Evolutionary conservation across 2,329 filamentous ascomycete genomes (phyloP), one percentile per base, ranked within the genome.

Genomic region (Dothidotthia symphoricarpi): DNA sequence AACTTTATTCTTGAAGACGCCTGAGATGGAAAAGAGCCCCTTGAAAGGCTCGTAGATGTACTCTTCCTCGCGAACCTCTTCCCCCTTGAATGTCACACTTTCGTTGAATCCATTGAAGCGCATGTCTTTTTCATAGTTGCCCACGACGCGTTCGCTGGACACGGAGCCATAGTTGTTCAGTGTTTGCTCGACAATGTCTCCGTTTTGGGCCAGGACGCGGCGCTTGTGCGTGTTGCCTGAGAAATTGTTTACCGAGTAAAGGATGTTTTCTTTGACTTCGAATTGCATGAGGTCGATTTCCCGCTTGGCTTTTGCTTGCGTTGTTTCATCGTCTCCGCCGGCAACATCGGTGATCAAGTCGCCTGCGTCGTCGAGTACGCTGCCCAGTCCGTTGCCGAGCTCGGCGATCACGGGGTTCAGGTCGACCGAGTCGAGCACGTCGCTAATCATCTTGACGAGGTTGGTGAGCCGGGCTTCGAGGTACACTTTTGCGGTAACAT

Each of bases 181-280:
- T 28, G 57, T 72, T 45, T 77, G 67, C 47, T 81, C 76, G 37
- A 76, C 68, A 32, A 81, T 72, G 40, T 68, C 71, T 27, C 78
- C 77, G 46, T 76, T 74, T 59, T 80, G 77, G 4, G 69, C 72
- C 6, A 81, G 65, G 6, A 80, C 62, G 27, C 76, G 74, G 58
- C 82, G 81, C 24, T 75, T 80, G 61, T 69, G 58, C 28, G 63
- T 63, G 41, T 75, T 70, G 13, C 77, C 77, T 11, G 67, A 68
- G 58, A 80, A 82, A 66, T 82, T 74, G 64, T 81, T 81, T 57
- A 80, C 61, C 17, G 75, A 77, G 63, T 78, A 82, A 24, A 83
- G 72, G 43, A 82, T 76, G 55, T 78, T 78, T 64, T 80, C 69
- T 38, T 68, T 65, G 28, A 81, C 62, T 31, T 77, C 72, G 61